Percentiles rank a stretch among this genome's conserved stretches.
phyloP scores from a whole-genome alignment of 2,329 filamentous ascomycete species.

The Cadophora gregata region DNA sequence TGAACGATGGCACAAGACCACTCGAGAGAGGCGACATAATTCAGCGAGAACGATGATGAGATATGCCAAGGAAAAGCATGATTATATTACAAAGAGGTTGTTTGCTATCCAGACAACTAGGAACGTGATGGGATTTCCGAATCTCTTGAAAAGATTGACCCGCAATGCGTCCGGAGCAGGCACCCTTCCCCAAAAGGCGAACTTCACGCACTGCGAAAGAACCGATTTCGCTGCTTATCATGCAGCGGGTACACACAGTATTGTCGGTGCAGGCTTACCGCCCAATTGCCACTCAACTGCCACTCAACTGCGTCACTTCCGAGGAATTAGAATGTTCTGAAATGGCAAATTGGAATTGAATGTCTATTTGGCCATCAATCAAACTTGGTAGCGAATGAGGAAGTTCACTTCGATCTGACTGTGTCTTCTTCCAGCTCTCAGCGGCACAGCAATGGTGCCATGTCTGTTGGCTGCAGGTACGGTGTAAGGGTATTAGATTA shows the following conservation, averaged over 20 bases:
- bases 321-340: not conserved
- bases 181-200: not conserved
- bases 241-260: not conserved
- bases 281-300: constrained; percentile 6
- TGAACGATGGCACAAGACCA: constrained; percentile 83
- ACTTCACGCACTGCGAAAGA: not conserved
- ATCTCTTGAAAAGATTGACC: not conserved
- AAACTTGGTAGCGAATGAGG: not conserved
- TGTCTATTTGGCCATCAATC: constrained; percentile 7
- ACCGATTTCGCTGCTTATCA: not conserved
- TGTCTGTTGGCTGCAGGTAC: not conserved
- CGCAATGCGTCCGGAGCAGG: not conserved
- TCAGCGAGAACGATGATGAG: constrained; percentile 50
- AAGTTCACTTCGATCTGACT: not conserved
- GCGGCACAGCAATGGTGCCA: not conserved
- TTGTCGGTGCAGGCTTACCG: not conserved
- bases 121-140: not conserved
- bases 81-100: not conserved
- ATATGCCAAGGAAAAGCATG: not conserved
- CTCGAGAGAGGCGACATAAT: constrained; percentile 80
- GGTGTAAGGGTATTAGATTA: not conserved
- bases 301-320: constrained; percentile 1
- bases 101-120: not conserved
- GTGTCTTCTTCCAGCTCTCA: constrained; percentile 1
- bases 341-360: not conserved